Evolutionary conservation across 257 asterid genomes (phyloP).

Genomic region (Lycium barbarum): DNA sequence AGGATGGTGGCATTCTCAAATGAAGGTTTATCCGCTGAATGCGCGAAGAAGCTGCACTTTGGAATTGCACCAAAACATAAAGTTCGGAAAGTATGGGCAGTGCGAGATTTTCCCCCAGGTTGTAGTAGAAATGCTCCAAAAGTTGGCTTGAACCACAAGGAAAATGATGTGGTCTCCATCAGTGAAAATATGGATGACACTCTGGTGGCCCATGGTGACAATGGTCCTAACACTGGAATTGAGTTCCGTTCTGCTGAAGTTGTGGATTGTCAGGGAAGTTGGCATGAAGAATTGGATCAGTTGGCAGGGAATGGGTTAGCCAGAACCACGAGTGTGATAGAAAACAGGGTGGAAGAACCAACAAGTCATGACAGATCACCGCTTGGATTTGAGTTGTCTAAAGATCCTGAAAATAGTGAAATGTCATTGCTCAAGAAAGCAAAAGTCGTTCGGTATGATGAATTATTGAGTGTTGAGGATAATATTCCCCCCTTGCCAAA

Average conservation of each 20-base stretch:
- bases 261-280: constrained; percentile 32
- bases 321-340: constrained; percentile 29
- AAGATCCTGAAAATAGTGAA: not conserved
- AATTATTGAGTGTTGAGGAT: constrained; percentile 34
- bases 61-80: constrained; percentile 53
- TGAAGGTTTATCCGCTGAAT: constrained; percentile 51
- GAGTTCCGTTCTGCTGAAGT: constrained; percentile 38
- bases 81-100: constrained; percentile 63
- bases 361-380: constrained; percentile 40
- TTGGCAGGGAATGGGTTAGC: constrained; percentile 44
- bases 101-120: constrained; percentile 63
- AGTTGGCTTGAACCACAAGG: constrained; percentile 30
- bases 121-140: constrained; percentile 58
- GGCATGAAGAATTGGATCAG: constrained; percentile 47
- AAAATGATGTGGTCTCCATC: constrained; percentile 35
- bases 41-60: constrained; percentile 41
- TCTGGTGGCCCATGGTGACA: constrained; percentile 34
- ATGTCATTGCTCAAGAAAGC: constrained; percentile 19
- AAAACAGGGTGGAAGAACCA: constrained; percentile 37
- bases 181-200: constrained; percentile 22
- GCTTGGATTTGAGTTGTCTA: constrained; percentile 36
- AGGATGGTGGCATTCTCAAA: constrained; percentile 57
- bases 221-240: constrained; percentile 35
- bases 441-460: constrained; percentile 31
- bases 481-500: constrained; percentile 43